A percentile compares a stretch with the other conserved stretches of the same genome.
phyloP scores from a whole-genome alignment of 148 eudicot genomes.

The Polygonum maritimum region DNA sequence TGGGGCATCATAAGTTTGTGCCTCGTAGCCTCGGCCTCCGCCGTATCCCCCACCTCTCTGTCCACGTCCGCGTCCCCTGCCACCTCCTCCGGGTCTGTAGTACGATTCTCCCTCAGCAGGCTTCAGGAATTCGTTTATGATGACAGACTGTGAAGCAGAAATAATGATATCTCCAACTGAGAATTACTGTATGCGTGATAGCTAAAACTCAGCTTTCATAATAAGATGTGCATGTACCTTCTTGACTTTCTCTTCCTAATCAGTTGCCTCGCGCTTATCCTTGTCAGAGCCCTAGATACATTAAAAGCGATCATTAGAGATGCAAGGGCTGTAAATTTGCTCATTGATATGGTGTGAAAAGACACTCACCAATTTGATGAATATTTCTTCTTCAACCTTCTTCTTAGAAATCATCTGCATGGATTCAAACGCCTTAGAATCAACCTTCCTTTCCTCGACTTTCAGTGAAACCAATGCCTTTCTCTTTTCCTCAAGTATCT shows the following conservation, averaged over 20 bases:
- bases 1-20: conserved; percentile 19
- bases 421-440: conserved; percentile 54
- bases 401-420: conserved; percentile 84
- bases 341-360: background rate
- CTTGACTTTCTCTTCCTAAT: conserved; percentile 75
- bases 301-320: background rate
- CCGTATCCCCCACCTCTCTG: conserved; percentile 45
- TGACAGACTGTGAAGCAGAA: conserved; percentile 52
- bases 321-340: background rate
- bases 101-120: conserved; percentile 74
- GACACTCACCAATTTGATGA: conserved; percentile 56
- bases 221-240: conserved; percentile 38
- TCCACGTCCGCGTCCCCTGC: conserved; percentile 68
- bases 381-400: conserved; percentile 54
- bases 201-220: background rate
- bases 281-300: conserved; percentile 54
- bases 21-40: conserved; percentile 27
- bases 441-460: conserved; percentile 73
- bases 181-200: conserved; percentile 14
- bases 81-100: conserved; percentile 52
- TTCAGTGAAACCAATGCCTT: conserved; percentile 58
- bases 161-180: background rate
- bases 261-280: conserved; percentile 66
- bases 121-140: conserved; percentile 89
- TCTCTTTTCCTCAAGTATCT: conserved; percentile 80